phyloP scores from a whole-genome alignment of 352 stramenopile genomes.

The Phytophthora sp. region DNA sequence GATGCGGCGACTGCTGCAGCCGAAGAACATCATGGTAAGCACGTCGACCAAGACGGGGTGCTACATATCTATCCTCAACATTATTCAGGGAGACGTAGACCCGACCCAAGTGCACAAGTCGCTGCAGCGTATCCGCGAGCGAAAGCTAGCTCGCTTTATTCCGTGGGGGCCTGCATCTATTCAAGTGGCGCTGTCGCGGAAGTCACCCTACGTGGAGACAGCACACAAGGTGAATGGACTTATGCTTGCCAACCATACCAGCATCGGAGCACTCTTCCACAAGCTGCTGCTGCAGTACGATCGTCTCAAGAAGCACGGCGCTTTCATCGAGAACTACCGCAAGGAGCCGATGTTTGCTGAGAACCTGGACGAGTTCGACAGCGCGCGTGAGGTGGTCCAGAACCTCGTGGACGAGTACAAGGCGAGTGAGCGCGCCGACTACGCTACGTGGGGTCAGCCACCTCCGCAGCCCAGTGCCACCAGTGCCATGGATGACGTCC shows the following conservation, averaged over 20 bases:
- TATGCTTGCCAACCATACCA: conserved; percentile 99
- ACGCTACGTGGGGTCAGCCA: conserved; percentile 74
- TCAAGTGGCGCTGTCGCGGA: conserved; percentile 98
- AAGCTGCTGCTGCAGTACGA: conserved; percentile 97
- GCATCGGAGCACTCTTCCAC: conserved; percentile 92
- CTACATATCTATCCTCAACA: conserved; percentile 99
- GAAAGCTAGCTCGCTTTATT: conserved; percentile 98
- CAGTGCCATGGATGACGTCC: conserved; percentile 49
- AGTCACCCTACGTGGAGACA: conserved; percentile 97
- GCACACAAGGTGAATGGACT: conserved; percentile 97
- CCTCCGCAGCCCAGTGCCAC: background rate
- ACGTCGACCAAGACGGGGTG: conserved; percentile 95
- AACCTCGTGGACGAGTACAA: conserved; percentile 89
- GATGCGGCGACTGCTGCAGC: conserved; percentile 95
- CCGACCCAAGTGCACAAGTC: conserved; percentile 99
- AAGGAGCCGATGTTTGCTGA: conserved; percentile 98
- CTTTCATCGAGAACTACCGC: conserved; percentile 99
- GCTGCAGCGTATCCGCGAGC: conserved; percentile 97
- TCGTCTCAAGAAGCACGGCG: conserved; percentile 96
- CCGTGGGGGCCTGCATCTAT: conserved; percentile 99
- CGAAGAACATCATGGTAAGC: conserved; percentile 99
- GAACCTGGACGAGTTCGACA: conserved; percentile 87
- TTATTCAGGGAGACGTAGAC: conserved; percentile 99
- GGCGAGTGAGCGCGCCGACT: conserved; percentile 79
- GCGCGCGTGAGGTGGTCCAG: conserved; percentile 83